Evolutionary conservation across 192 early-diverging fungal genomes (phyloP).

Genomic region (Gryganskiella cystojenkinii): DNA sequence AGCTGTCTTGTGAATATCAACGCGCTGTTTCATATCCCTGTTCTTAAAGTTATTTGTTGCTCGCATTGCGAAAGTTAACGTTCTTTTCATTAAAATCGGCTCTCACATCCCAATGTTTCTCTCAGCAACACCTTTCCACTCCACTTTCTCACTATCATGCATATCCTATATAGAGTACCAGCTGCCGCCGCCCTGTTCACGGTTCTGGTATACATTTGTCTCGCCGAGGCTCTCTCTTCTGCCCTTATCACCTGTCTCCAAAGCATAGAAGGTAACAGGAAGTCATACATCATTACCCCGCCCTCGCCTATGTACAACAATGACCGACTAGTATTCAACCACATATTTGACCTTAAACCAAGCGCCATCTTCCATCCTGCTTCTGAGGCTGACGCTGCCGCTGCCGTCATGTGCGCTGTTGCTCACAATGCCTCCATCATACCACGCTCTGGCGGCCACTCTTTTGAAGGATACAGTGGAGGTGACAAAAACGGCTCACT

Average conservation of each 20-base stretch:
- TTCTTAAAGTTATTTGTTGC: too few relatives aligned
- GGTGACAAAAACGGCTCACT: conserved; percentile 53
- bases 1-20: too few relatives aligned
- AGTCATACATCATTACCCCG: conserved; percentile 23
- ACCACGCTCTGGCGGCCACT: conserved; percentile 60
- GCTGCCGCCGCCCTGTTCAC: too few relatives aligned
- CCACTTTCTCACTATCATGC: too few relatives aligned
- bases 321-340: neutral
- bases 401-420: conserved; percentile 27
- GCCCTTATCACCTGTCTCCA: conserved; percentile 9
- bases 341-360: conserved; percentile 7
- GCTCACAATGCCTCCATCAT: conserved; percentile 10
- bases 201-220: too few relatives aligned
- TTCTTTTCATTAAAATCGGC: too few relatives aligned
- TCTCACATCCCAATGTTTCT: too few relatives aligned
- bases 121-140: too few relatives aligned
- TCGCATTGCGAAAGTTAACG: too few relatives aligned
- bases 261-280: neutral
- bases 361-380: conserved; percentile 10
- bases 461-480: conserved; percentile 58
- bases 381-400: neutral
- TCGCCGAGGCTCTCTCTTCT: too few relatives aligned
- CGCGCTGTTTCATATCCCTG: too few relatives aligned
- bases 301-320: neutral
- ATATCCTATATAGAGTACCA: too few relatives aligned